These are phyloP conservation scores for Fonsecaea multimorphosa DNA, from an alignment of 2,329 filamentous ascomycete genomes.

Conservation along the genomic window DNA sequence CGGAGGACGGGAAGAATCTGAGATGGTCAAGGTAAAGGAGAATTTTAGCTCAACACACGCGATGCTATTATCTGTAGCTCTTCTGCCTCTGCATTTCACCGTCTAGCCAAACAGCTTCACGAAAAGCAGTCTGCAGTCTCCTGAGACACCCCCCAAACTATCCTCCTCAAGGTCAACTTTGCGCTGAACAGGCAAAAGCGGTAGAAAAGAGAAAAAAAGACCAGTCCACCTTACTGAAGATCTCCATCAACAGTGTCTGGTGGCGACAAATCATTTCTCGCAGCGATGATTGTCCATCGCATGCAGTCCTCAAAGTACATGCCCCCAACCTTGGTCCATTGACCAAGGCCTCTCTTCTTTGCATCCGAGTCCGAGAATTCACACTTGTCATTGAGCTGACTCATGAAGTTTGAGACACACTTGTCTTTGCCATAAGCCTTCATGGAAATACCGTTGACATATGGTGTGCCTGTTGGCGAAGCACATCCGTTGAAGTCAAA, in stretches of 20 bases:
- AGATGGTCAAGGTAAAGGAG: not conserved
- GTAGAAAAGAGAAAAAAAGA: not conserved
- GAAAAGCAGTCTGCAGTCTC: not conserved
- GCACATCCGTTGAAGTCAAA: slow-evolving; percentile 12
- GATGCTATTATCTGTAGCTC: not conserved
- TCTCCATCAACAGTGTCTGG: slow-evolving; percentile 3
- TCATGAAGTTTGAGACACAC: not conserved
- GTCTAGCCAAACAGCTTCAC: not conserved
- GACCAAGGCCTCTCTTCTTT: not conserved
- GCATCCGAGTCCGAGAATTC: not conserved
- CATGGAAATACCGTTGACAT: slow-evolving; percentile 9
- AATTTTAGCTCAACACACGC: not conserved
- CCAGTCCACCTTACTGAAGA: not conserved
- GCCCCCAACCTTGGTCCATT: slow-evolving; percentile 6
- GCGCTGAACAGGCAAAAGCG: not conserved
- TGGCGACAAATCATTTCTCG: slow-evolving; percentile 4
- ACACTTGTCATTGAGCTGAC: slow-evolving; percentile 11
- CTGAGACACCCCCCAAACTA: not conserved
- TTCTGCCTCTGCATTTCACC: not conserved
- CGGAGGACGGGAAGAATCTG: not conserved
- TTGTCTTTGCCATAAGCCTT: slow-evolving; percentile 7
- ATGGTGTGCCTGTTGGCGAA: not conserved
- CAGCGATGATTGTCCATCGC: slow-evolving; percentile 16
- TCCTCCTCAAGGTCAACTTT: not conserved
- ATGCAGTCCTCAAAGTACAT: slow-evolving; percentile 20